Conservation (phyloP, 352 stramenopile genomes). For the Phytopythium vexans region DNA sequence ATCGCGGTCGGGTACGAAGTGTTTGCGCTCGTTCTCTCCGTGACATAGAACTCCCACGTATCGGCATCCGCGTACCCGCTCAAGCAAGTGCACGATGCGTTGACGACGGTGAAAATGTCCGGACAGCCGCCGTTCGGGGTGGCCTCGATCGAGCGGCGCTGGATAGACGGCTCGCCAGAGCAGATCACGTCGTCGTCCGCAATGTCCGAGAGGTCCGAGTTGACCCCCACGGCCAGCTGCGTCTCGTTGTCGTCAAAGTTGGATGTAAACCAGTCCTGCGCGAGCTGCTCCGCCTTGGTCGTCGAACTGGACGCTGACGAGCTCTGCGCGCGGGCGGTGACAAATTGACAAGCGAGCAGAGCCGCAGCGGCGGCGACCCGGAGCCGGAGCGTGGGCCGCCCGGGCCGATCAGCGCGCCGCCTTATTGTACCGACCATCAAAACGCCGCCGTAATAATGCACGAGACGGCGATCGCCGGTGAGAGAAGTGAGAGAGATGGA, state of each 20-base stretch:
- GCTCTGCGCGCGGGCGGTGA: background rate
- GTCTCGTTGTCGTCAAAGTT: conserved; percentile 29
- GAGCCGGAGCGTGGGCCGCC: too few relatives aligned
- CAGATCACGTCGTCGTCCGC: conserved; percentile 23
- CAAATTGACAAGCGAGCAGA: background rate
- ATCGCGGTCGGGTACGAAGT: conserved; percentile 14
- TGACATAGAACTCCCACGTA: conserved; percentile 24
- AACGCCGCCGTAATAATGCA: background rate
- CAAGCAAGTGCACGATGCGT: conserved; percentile 27
- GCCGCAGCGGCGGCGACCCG: background rate
- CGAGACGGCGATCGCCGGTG: too few relatives aligned
- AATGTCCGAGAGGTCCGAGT: conserved; percentile 18
- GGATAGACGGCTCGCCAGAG: conserved; percentile 20
- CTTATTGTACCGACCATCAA: background rate
- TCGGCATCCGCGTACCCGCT: conserved; percentile 9
- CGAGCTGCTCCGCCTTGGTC: conserved; percentile 17
- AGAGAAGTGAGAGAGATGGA: too few relatives aligned
- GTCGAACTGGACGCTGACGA: background rate
- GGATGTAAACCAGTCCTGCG: conserved; percentile 24
- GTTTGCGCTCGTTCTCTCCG: background rate
- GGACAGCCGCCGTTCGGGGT: conserved; percentile 26
- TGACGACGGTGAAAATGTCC: conserved; percentile 25
- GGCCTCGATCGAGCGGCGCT: conserved; percentile 11
- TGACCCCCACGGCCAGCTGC: conserved; percentile 24
- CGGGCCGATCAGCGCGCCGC: too few relatives aligned